phyloP scores from a whole-genome alignment of 371 early-diverging fungal species.

The Mortierella sp. region DNA sequence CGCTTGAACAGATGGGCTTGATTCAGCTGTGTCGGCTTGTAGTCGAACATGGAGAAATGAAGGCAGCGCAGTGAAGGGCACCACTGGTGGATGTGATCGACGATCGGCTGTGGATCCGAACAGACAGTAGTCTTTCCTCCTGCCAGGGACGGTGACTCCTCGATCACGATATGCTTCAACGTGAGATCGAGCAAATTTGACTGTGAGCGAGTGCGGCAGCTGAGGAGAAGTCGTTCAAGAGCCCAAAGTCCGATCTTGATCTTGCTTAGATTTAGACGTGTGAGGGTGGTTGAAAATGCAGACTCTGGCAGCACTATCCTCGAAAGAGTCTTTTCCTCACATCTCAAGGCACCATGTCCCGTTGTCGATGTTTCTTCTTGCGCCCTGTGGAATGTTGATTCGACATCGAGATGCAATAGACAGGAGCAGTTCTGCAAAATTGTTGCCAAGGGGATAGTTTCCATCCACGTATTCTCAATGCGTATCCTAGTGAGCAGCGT shows the following conservation, averaged over 20 bases:
- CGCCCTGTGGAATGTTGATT: slow-evolving; percentile 8
- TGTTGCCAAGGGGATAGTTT: background rate
- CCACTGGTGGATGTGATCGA: slow-evolving; percentile 4
- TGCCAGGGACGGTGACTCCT: background rate
- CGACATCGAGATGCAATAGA: slow-evolving; percentile 11
- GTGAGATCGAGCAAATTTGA: slow-evolving; percentile 7
- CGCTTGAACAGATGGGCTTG: slow-evolving; percentile 16
- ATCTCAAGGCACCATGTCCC: too few relatives aligned
- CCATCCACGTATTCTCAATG: slow-evolving; percentile 26
- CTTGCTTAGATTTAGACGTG: background rate
- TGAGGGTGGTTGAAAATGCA: background rate
- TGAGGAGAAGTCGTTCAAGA: slow-evolving; percentile 9
- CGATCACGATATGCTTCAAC: slow-evolving; percentile 3
- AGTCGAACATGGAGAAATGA: slow-evolving; percentile 15
- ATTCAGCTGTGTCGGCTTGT: slow-evolving; percentile 3
- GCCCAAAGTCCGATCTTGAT: background rate
- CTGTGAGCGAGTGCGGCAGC: background rate
- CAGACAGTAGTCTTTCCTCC: background rate
- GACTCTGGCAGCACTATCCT: slow-evolving; percentile 3
- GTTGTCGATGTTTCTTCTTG: background rate
- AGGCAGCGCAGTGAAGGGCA: slow-evolving; percentile 10
- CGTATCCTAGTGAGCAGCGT: slow-evolving; percentile 1
- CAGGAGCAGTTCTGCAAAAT: slow-evolving; percentile 5
- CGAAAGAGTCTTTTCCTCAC: background rate
- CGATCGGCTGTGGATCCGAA: slow-evolving; percentile 1